A percentile compares a stretch with the other conserved stretches of the same genome.
Conservation (phyloP, 768 basidiomycete genomes). For the Xerocomus brunneocitrinus region DNA sequence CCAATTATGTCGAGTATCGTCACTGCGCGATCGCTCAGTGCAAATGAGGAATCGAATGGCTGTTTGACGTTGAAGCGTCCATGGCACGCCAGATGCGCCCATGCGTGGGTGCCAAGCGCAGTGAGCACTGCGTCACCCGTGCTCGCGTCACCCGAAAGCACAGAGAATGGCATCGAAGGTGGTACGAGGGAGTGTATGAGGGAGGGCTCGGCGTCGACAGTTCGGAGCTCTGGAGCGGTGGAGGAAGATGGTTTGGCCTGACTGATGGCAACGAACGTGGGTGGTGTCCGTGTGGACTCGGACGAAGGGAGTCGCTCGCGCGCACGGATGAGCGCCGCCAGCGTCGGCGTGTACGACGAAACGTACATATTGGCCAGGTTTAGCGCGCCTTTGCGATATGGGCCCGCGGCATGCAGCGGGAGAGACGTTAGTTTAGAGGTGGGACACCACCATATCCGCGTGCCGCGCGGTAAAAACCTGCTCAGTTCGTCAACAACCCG, state of each 20-base stretch:
- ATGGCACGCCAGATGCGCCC: slow-evolving; percentile 33
- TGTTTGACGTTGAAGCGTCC: slow-evolving; percentile 16
- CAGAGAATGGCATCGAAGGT: slow-evolving; percentile 6
- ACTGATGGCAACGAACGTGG: slow-evolving; percentile 18
- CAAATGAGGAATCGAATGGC: slow-evolving; percentile 28
- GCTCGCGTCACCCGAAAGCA: slow-evolving; percentile 11
- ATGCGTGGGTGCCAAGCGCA: slow-evolving; percentile 17
- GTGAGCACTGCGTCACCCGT: slow-evolving; percentile 11
- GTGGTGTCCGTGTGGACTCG: background rate
- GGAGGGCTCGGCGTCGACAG: slow-evolving; percentile 15
- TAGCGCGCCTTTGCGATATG: slow-evolving; percentile 15
- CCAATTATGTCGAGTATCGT: slow-evolving; percentile 23
- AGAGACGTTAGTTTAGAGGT: slow-evolving; percentile 29
- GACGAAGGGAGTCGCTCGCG: slow-evolving; percentile 1
- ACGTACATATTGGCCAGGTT: slow-evolving; percentile 19
- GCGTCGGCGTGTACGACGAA: slow-evolving; percentile 34
- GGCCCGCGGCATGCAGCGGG: slow-evolving; percentile 32
- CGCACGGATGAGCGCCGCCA: slow-evolving; percentile 26
- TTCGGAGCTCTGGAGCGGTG: slow-evolving; percentile 7
- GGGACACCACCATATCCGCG: slow-evolving; percentile 34
- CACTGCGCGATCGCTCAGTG: slow-evolving; percentile 19
- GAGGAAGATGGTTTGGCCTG: slow-evolving; percentile 12
- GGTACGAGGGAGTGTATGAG: slow-evolving; percentile 21
- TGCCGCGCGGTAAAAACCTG: slow-evolving; percentile 14
- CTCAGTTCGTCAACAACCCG: slow-evolving; percentile 17